Conservation (phyloP, 2,329 filamentous ascomycete genomes). For the Colletotrichum ledebouriae region DNA sequence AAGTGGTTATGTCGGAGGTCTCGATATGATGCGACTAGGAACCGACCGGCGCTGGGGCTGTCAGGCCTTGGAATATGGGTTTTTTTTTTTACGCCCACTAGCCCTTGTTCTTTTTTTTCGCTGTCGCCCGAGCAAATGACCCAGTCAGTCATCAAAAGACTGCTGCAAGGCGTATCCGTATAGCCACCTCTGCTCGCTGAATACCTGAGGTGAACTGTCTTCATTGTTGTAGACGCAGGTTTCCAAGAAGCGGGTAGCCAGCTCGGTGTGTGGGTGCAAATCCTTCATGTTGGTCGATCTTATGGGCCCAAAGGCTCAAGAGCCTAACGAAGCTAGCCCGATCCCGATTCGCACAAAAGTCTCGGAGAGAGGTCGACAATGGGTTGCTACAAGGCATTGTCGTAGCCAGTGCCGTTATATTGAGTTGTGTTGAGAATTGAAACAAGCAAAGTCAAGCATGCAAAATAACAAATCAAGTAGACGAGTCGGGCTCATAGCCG, state of each 20-base stretch:
- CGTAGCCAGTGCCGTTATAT: neutral
- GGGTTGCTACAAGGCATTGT: neutral
- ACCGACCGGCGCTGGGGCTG: constrained; percentile 16
- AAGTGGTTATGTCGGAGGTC: constrained; percentile 34
- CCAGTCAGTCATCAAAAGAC: neutral
- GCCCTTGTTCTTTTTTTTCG: constrained; percentile 18
- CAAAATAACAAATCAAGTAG: constrained; percentile 14
- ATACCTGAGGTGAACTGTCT: no score
- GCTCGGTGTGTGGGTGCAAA: neutral
- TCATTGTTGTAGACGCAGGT: no score
- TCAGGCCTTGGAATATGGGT: constrained; percentile 13
- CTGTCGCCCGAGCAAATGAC: constrained; percentile 4
- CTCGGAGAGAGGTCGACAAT: constrained; percentile 2
- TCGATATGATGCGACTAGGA: constrained; percentile 35
- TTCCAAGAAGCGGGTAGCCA: no score
- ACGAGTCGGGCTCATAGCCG: constrained; percentile 27
- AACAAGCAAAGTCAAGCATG: constrained; percentile 7
- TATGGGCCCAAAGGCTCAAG: neutral
- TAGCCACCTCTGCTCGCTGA: neutral
- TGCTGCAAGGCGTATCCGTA: neutral
- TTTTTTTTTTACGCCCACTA: constrained; percentile 17
- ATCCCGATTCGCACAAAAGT: constrained; percentile 16
- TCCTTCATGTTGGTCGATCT: neutral
- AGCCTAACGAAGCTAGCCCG: constrained; percentile 13
- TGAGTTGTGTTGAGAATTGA: constrained; percentile 6